Conservation (phyloP, 116 monocot genomes). For the Cymodocea nodosa region DNA sequence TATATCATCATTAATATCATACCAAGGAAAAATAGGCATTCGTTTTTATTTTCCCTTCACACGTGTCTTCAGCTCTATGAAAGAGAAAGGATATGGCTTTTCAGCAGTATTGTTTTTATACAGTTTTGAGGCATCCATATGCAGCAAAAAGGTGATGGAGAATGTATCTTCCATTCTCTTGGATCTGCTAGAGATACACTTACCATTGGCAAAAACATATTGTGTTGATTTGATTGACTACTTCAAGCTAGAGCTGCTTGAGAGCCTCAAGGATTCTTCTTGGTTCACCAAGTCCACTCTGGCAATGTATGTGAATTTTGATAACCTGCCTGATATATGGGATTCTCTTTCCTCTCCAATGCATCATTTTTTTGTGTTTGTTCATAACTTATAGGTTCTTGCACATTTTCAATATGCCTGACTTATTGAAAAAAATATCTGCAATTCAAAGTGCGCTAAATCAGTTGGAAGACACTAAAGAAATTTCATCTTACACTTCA, state of each 20-base stretch:
- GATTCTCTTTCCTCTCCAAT: background rate
- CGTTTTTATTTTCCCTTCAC: background rate
- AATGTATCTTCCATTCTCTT: conserved; percentile 40
- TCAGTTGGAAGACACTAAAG: conserved; percentile 79
- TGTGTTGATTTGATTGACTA: conserved; percentile 15
- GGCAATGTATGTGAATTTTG: conserved; percentile 23
- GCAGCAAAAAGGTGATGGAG: conserved; percentile 40
- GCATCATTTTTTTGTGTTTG: conserved; percentile 5
- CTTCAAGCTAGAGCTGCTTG: conserved; percentile 41
- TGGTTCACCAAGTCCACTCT: conserved; percentile 89
- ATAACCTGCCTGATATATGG: background rate
- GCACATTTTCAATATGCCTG: conserved; percentile 41
- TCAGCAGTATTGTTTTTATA: background rate
- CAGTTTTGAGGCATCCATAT: conserved; percentile 66
- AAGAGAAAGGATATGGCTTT: background rate
- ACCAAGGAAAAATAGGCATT: conserved; percentile 4
- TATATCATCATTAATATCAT: background rate
- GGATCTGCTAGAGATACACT: conserved; percentile 39
- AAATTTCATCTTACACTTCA: conserved; percentile 75
- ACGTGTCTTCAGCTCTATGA: too few species aligned
- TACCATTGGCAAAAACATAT: conserved; percentile 35
- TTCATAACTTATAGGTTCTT: conserved; percentile 49
- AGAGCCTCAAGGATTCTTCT: conserved; percentile 18
- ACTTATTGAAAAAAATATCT: conserved; percentile 34
- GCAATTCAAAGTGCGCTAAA: conserved; percentile 59